Base-by-base conservation (phyloP, 1,284 basidiomycete species). In the Kwoniella shivajii region DNA sequence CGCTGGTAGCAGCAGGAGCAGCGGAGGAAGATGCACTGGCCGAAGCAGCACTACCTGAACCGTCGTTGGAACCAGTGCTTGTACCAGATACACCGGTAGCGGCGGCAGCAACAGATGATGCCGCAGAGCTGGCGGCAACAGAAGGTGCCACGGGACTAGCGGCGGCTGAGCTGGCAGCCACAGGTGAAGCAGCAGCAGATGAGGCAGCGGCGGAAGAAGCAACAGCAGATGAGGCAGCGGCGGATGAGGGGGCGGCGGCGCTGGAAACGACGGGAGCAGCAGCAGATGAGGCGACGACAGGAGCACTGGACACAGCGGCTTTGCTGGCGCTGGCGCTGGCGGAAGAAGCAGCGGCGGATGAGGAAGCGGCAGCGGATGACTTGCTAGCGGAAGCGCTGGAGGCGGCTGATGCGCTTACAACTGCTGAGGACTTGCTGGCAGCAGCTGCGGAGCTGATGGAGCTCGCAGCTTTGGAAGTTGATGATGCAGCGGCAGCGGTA, bases 21-120 rank as follows among this genome's bases (percentile, higher is more conserved):
- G 37, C 46, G 20, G 18, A 29, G 16, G 26, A 5, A 10, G 50
- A 18, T n/a, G 49, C 13, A 29, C 33, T 24, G 13, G 38, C 46
- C 13, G 7, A 3, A 4, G 46, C 29, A 26, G 54, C 46, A 36
- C 37, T 50, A 22, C 26, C 49, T 38, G 54, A 36, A 14, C 20
- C 48, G 22, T 10, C 24, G 53, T 55, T 55, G 33, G 47, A 34
- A 20, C 36, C 43, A 24, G 46, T 26, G 18, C 50, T 58, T 33
- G 52, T 48, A n/a, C 57, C 56, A 18, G 52, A 55, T 41, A 38
- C 37, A 31, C 41, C 58, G 33, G 47, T 31, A 24, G 49, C 24
- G 36, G 50, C 55, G 22, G 57, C 36, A 29, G 47, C 44, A 22
- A 39, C 34, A 31, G 31, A 37, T 20, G 42, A 56, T n/a, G 52